These are phyloP conservation scores for Podospora didyma DNA, from an alignment of 495 filamentous ascomycete genomes.

Conservation along the genomic window DNA sequence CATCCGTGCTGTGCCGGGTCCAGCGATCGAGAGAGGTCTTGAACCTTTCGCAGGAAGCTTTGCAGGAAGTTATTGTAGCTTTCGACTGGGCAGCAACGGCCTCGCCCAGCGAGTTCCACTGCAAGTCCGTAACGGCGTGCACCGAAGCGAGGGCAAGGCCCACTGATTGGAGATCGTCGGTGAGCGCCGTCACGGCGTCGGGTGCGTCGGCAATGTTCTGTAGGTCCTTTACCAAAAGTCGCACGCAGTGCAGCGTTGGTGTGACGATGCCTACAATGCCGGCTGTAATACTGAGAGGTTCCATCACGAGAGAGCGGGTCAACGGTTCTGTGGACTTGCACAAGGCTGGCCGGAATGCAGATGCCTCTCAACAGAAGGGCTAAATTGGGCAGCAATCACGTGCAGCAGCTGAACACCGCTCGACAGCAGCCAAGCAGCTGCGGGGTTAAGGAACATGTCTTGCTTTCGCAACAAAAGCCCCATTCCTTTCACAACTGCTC, in stretches of 20 bases:
- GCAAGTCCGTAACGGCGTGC: constrained; percentile 26
- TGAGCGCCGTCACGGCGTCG: constrained; percentile 28
- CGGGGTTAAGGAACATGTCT: no score
- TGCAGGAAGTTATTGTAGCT: constrained; percentile 18
- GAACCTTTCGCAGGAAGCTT: constrained; percentile 31
- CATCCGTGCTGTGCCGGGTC: constrained; percentile 36
- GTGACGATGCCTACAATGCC: constrained; percentile 32
- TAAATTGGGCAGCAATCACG: not conserved
- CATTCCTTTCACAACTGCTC: no score
- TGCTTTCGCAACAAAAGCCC: no score
- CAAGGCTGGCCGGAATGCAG: not conserved
- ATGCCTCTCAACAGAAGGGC: not conserved
- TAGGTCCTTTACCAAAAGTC: constrained; percentile 35
- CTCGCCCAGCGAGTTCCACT: constrained; percentile 33
- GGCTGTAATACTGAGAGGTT: constrained; percentile 36
- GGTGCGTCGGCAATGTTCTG: constrained; percentile 37
- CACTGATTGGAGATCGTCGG: constrained; percentile 29
- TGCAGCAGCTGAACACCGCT: no score
- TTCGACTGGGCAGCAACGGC: constrained; percentile 27
- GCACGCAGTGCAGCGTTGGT: constrained; percentile 37
- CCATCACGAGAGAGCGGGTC: constrained; percentile 18
- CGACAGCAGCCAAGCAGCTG: no score
- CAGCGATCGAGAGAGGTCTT: constrained; percentile 30
- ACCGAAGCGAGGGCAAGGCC: constrained; percentile 31
- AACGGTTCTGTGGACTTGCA: not conserved